These are phyloP conservation scores for Cercospora beticola DNA, from an alignment of 2,329 filamentous ascomycete genomes.

Conservation along the genomic window DNA sequence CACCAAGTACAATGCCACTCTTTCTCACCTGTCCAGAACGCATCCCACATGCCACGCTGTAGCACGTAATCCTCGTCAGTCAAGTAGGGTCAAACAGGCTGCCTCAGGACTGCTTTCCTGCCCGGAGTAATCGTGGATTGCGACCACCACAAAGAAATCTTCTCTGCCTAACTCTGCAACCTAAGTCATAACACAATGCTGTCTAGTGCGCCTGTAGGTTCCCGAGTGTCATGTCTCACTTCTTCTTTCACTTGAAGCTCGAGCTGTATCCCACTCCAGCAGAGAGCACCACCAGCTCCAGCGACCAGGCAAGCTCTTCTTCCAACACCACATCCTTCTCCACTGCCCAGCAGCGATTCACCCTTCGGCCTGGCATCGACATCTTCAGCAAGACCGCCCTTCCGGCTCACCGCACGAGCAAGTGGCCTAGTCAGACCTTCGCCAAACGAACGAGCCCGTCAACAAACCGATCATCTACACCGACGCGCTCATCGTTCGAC, in stretches of 20 bases:
- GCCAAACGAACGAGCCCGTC: constrained; percentile 16
- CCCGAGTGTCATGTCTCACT: constrained; percentile 54
- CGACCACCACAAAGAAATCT: not conserved
- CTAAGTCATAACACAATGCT: not conserved
- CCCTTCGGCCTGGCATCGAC: constrained; percentile 44
- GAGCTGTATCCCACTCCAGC: constrained; percentile 53
- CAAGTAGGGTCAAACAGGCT: not conserved
- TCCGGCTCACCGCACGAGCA: constrained; percentile 44
- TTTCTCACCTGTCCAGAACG: not conserved
- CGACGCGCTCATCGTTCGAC: constrained; percentile 17
- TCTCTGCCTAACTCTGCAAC: not conserved
- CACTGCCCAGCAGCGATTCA: constrained; percentile 30
- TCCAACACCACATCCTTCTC: not conserved
- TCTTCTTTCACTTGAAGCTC: constrained; percentile 63
- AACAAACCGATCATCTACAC: constrained; percentile 13
- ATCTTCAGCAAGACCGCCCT: constrained; percentile 47
- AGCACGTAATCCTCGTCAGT: not conserved
- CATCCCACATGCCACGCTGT: not conserved
- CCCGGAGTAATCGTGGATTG: not conserved
- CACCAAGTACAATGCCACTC: not conserved
- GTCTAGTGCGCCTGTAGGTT: constrained; percentile 18
- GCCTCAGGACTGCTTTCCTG: not conserved
- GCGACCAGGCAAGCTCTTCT: not conserved
- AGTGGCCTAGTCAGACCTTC: constrained; percentile 37
- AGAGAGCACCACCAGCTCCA: constrained; percentile 14